These are phyloP conservation scores for Lagenidium sp. DNA, from an alignment of 352 stramenopile genomes.

Conservation along the genomic window DNA sequence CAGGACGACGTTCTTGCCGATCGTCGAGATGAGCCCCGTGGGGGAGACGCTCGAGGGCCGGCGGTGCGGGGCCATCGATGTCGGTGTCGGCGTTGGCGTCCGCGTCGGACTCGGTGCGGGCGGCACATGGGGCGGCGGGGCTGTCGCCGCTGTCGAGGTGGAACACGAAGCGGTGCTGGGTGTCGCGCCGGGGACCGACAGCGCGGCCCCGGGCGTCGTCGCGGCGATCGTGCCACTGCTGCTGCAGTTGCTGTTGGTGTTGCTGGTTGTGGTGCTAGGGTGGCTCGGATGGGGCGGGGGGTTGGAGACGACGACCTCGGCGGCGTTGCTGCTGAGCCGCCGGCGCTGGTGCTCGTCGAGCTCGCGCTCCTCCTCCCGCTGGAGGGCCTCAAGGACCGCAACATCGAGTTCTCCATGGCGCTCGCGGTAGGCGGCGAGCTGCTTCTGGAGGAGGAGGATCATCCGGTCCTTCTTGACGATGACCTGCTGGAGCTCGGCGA, in stretches of 20 bases:
- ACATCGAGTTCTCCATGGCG: slow-evolving; percentile 40
- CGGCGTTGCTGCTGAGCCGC: slow-evolving; percentile 1
- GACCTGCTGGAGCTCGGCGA: slow-evolving; percentile 67
- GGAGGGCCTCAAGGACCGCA: slow-evolving; percentile 13
- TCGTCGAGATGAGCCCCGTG: slow-evolving; percentile 20
- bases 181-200: not conserved
- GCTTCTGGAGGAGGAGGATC: slow-evolving; percentile 67
- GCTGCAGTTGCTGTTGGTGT: not conserved
- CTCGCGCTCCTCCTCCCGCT: slow-evolving; percentile 12
- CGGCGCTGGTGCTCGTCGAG: slow-evolving; percentile 9
- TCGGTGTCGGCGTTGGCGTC: not conserved
- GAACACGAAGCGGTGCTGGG: not conserved
- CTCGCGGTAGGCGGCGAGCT: slow-evolving; percentile 46
- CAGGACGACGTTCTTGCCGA: slow-evolving; percentile 72
- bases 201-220: not conserved
- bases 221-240: not conserved
- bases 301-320: not conserved
- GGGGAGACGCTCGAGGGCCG: slow-evolving; percentile 15
- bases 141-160: not conserved
- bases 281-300: no score
- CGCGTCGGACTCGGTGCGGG: not conserved
- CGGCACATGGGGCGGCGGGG: not conserved
- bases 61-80: not conserved
- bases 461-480: slow-evolving; percentile 82
- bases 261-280: not conserved